Evolutionary conservation across 805 yeast genomes (phyloP), one percentile per base, ranked within the genome.

Genomic region (Yarrowia sp.): DNA sequence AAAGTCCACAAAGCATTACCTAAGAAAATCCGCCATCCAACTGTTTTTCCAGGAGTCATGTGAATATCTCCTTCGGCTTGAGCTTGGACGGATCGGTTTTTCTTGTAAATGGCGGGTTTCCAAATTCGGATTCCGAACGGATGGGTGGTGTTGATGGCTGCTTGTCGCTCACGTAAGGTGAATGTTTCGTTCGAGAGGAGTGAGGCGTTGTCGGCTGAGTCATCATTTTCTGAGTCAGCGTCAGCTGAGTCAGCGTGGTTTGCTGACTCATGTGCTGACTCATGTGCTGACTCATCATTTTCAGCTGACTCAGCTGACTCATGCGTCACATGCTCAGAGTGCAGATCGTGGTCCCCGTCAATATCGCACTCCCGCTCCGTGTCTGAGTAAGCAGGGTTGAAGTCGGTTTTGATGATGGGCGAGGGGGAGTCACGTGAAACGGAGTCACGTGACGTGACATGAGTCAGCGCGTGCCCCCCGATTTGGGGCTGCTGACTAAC

Each of bases 111-210:
- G 1, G 98, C 97, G 1, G 99, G 99, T 73, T 95, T 95, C 99
- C 99, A 95, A 71, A 95, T 90, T 75, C 97, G 88, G 51, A 95
- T 93, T 81, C 99, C 99, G 72, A 95, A 95, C 0, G 99, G 99
- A 79, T 95, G 99, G 4, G 98, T 92, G 62, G 89, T 86, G 73
- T 95, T 95, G 73, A 95, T 95, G 14, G 99, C 99, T 70, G 90
- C 92, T 75, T 95, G 99, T 69, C 98, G 86, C 70, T 92, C 97
- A 67, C 95, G 81, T 64, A 93, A 80, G 4, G 97, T 95, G 73
- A 89, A 87, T 5, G 96, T 88, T 74, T 93, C 98, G 32, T 84
- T 73, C 0, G 96, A 74, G 6, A 74, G 69, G 42, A 42, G 5
- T 4, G 63, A 57, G 3, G 63, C 63, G 38, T 57, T 22, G 32